Evolutionary conservation across 306 rosid genomes (phyloP).

Genomic region (Vachellia pachyceras): DNA sequence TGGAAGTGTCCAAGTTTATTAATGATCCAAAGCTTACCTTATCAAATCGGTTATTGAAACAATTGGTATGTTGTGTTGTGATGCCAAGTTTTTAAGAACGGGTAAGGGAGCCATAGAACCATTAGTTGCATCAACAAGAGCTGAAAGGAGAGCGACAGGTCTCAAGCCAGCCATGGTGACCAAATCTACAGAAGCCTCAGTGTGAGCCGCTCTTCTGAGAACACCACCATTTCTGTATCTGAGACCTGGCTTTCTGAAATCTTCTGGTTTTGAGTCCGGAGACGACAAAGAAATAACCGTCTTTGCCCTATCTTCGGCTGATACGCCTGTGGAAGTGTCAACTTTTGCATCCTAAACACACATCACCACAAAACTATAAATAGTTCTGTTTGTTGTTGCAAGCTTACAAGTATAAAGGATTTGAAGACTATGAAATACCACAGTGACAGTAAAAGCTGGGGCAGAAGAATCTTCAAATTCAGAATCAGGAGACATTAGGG

Average conservation of each 20-base stretch:
- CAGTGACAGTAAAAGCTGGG: constrained; percentile 86
- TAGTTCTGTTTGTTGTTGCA: not conserved
- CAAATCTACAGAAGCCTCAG: constrained; percentile 87
- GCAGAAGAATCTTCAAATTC: constrained; percentile 78
- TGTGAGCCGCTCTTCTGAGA: constrained; percentile 87
- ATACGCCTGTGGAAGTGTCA: constrained; percentile 77
- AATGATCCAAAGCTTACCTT: constrained; percentile 48
- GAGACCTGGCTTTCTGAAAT: constrained; percentile 76
- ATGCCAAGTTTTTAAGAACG: constrained; percentile 58
- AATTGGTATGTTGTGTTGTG: constrained; percentile 58
- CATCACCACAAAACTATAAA: not conserved
- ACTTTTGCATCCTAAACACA: constrained; percentile 67
- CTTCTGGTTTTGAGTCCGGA: constrained; percentile 59
- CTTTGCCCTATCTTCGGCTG: constrained; percentile 82
- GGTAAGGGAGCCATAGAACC: constrained; percentile 76
- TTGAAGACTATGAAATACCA: constrained; percentile 51
- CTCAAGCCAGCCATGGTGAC: constrained; percentile 70
- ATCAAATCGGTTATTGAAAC: constrained; percentile 89
- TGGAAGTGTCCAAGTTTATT: not conserved
- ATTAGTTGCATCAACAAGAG: constrained; percentile 62
- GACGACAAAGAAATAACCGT: constrained; percentile 71
- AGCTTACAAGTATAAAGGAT: not conserved
- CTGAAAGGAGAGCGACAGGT: constrained; percentile 73
- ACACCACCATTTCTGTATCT: constrained; percentile 85
- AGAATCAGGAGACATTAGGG: constrained; percentile 75